These are phyloP conservation scores for Dryadomyces quercivorus DNA, from an alignment of 2,329 filamentous ascomycete genomes.

Conservation along the genomic window DNA sequence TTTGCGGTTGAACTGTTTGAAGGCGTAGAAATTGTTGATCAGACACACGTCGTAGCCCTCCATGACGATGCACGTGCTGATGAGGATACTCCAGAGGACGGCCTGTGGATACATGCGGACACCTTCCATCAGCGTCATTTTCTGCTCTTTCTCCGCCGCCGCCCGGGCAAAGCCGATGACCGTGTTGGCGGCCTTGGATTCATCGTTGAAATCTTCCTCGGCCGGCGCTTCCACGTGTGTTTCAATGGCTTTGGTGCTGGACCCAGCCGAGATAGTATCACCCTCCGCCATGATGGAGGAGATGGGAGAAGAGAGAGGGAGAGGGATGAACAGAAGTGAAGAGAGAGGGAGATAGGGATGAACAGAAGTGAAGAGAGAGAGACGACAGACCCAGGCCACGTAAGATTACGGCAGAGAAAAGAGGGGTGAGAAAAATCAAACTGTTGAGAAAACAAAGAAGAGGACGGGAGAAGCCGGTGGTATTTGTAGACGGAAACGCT, in stretches of 20 bases:
- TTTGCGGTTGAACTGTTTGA: constrained; percentile 41
- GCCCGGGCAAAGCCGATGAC: constrained; percentile 32
- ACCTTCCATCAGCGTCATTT: constrained; percentile 64
- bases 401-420: background rate
- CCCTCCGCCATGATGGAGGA: background rate
- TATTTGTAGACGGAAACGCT: background rate
- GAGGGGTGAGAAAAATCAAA: background rate
- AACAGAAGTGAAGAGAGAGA: background rate
- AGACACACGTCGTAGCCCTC: constrained; percentile 78
- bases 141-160: constrained; percentile 50
- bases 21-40: constrained; percentile 61
- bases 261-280: too few species aligned
- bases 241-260: background rate
- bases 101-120: constrained; percentile 79
- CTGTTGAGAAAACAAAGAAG: background rate
- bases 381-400: too few species aligned
- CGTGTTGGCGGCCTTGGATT: constrained; percentile 5
- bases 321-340: background rate
- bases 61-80: constrained; percentile 88
- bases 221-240: background rate
- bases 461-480: too few species aligned
- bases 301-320: background rate
- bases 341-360: background rate
- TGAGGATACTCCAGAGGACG: constrained; percentile 68
- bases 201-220: constrained; percentile 3